phyloP scores from a whole-genome alignment of 768 basidiomycete genomes.

The Glaciozyma antarctica region DNA sequence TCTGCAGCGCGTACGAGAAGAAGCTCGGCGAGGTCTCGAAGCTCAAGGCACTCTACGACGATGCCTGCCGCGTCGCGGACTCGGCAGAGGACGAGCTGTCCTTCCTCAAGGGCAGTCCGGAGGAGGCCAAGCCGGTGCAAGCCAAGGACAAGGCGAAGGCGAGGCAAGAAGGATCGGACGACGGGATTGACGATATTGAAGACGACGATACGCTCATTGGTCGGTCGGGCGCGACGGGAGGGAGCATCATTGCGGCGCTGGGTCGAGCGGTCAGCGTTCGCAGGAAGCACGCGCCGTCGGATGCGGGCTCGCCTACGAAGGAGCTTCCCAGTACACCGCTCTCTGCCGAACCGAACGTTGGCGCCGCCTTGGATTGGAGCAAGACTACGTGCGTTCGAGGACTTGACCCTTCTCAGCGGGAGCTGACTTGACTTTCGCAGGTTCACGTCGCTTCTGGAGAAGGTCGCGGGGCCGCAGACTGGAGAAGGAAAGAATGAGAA shows the following conservation, averaged over 20 bases:
- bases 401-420: no score
- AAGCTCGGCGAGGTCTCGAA: not conserved
- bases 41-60: conserved; percentile 6
- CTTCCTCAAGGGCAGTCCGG: conserved; percentile 6
- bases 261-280: conserved; percentile 23
- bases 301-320: not conserved
- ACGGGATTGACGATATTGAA: not conserved
- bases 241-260: conserved; percentile 16
- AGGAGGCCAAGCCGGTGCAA: not conserved
- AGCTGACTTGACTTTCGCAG: not conserved
- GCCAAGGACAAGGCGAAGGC: not conserved
- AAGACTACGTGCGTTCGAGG: conserved; percentile 18
- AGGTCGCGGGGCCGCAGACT: conserved; percentile 12
- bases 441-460: conserved; percentile 21
- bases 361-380: conserved; percentile 23
- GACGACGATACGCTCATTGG: conserved; percentile 13
- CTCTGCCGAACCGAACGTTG: conserved; percentile 14
- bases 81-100: conserved; percentile 24
- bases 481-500: conserved; percentile 8
- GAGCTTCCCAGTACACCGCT: not conserved
- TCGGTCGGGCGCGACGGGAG: conserved; percentile 13
- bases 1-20: conserved; percentile 10
- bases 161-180: not conserved
- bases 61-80: conserved; percentile 15
- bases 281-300: not conserved